These are phyloP conservation scores for Arthroderma uncinatum DNA, from an alignment of 2,329 filamentous ascomycete genomes.

Conservation along the genomic window DNA sequence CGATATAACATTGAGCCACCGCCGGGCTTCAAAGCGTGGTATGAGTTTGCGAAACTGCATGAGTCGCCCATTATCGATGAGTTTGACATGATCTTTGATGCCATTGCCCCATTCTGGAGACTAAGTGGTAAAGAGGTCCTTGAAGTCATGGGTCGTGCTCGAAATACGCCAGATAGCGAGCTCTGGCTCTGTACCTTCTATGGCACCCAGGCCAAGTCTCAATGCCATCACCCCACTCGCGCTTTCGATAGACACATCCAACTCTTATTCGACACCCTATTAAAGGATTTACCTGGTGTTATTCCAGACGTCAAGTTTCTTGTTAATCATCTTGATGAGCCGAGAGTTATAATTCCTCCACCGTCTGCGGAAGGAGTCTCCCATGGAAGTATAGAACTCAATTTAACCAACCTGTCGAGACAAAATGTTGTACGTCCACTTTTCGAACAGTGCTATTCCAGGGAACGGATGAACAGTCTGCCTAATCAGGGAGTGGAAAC, in stretches of 20 bases:
- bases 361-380: too few relatives aligned
- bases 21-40: slow-evolving; percentile 10
- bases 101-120: slow-evolving; percentile 9
- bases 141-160: background rate
- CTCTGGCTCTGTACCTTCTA: slow-evolving; percentile 9
- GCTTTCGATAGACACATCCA: slow-evolving; percentile 8
- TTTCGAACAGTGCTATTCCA: background rate
- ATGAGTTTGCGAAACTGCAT: slow-evolving; percentile 9
- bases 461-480: background rate
- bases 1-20: slow-evolving; percentile 8
- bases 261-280: slow-evolving; percentile 5
- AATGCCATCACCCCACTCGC: slow-evolving; percentile 7
- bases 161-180: slow-evolving; percentile 3
- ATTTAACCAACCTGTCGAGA: slow-evolving; percentile 8
- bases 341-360: slow-evolving; percentile 5
- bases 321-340: slow-evolving; percentile 12
- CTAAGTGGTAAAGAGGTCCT: slow-evolving; percentile 7
- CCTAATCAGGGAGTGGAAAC: background rate
- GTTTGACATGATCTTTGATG: slow-evolving; percentile 9
- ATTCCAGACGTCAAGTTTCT: slow-evolving; percentile 10
- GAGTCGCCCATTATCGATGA: slow-evolving; percentile 9
- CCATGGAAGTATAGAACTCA: background rate
- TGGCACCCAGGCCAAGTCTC: background rate
- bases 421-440: background rate
- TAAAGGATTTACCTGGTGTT: slow-evolving; percentile 2